Conservation (phyloP, 192 early-diverging fungal species). For the Gigaspora rosea region DNA sequence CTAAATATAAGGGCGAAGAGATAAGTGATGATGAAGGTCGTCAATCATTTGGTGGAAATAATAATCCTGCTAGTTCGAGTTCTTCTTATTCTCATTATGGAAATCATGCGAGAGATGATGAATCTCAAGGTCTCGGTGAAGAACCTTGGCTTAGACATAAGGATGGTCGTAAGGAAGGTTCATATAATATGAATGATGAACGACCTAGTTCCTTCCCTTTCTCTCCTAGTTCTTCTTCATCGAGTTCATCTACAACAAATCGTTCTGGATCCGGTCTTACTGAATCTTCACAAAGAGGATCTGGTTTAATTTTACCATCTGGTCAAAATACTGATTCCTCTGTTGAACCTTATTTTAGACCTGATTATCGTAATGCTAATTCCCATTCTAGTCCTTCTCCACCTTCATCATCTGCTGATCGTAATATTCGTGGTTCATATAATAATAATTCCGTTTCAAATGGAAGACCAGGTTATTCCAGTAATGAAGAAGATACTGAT, state of each 20-base stretch:
- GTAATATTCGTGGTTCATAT: background rate
- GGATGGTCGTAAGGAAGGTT: background rate
- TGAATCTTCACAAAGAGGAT: background rate
- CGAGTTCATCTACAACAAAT: background rate
- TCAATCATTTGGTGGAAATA: background rate
- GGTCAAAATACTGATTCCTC: slow-evolving; percentile 13
- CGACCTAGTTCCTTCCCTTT: background rate
- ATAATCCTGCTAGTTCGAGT: background rate
- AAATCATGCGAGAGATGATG: slow-evolving; percentile 8
- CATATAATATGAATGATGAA: background rate
- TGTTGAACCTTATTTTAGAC: slow-evolving; percentile 15
- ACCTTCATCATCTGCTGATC: background rate
- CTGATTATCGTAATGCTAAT: slow-evolving; percentile 26
- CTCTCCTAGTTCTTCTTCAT: background rate
- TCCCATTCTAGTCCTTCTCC: background rate
- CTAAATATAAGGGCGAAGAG: slow-evolving; percentile 10
- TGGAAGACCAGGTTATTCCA: background rate
- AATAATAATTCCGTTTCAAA: background rate
- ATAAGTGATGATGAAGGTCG: background rate
- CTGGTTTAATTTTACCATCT: background rate
- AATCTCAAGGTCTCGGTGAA: background rate
- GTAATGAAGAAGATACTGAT: slow-evolving; percentile 27
- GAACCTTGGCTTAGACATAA: slow-evolving; percentile 30
- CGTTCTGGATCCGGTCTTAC: slow-evolving; percentile 6
- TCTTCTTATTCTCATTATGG: background rate